A percentile compares a stretch with the other conserved stretches of the same genome.
Conservation (phyloP, 2,329 filamentous ascomycete species). For the Dryadomyces quercus-mongolicae region DNA sequence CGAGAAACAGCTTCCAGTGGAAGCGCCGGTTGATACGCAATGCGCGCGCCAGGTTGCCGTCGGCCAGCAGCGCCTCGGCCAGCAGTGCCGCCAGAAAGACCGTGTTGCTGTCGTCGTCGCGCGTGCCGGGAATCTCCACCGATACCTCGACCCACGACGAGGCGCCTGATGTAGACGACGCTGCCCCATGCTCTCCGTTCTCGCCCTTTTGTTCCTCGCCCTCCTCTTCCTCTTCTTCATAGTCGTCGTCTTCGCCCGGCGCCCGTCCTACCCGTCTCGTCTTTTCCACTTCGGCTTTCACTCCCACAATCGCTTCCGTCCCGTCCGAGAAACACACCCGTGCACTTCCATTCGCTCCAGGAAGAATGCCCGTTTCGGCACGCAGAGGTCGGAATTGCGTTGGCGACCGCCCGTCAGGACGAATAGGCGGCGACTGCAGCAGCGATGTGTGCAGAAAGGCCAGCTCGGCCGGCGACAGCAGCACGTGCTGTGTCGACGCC, state of each 20-base stretch:
- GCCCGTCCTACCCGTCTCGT: conserved; percentile 28
- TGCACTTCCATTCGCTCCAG: conserved; percentile 82
- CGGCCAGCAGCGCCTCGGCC: conserved; percentile 69
- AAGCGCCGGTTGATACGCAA: conserved; percentile 83
- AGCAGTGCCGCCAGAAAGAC: conserved; percentile 84
- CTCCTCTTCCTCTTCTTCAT: conserved; percentile 5
- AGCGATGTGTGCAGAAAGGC: conserved; percentile 89
- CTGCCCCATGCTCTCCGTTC: conserved; percentile 10
- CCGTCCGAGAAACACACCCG: conserved; percentile 91
- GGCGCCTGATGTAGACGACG: conserved; percentile 21
- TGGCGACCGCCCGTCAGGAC: conserved; percentile 71
- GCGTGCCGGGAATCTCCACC: conserved; percentile 80
- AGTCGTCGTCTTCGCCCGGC: conserved; percentile 16
- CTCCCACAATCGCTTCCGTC: conserved; percentile 87
- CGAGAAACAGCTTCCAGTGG: conserved; percentile 93
- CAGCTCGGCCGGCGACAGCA: conserved; percentile 89
- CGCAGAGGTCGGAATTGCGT: conserved; percentile 84
- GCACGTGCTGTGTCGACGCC: conserved; percentile 54
- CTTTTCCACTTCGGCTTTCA: conserved; percentile 88
- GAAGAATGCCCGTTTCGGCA: conserved; percentile 83
- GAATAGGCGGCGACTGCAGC: conserved; percentile 67
- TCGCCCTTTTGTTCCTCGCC: conserved; percentile 1
- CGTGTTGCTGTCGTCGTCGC: conserved; percentile 83
- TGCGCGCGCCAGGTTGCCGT: conserved; percentile 55
- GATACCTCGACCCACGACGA: conserved; percentile 69